Base-by-base conservation (phyloP, 208 protist species). In the Blastocrithidia nonstop region DNA sequence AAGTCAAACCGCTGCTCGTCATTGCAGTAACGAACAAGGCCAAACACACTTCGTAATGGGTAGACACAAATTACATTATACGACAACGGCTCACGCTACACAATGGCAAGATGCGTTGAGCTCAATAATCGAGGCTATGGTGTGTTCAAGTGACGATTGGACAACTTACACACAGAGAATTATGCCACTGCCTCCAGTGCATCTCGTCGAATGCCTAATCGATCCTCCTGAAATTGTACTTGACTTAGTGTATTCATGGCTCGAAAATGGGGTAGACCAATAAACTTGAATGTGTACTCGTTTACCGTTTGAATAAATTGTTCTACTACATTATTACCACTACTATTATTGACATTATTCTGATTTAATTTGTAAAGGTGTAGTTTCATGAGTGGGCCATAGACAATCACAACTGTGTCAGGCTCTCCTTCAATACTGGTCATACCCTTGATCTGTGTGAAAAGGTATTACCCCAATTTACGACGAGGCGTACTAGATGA, bases 1-100 rank as follows among this genome's bases (percentile, higher is more conserved):
- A 96, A 66, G 19, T 54, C 46, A 45, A 96, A 88, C 29, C 55
- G 36, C 42, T 96, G 87, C 19, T 79, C 61, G 49, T 95, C 86
- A 7, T 71, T 59, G 35, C 82, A 62, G 52, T 60, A 77, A 1
- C 91, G 85, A 6, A 95, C 65, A 2, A 94, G 51, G 4, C 76
- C 61, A 40, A 73, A 82, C 17, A 96, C 67, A 27, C 61, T 56
- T 3, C 39, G 21, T 1, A 95, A 66, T 25, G 79, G 61, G 53
- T 76, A 71, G 1, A 53, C 81, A 32, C 71, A 79, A 22, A 83
- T 56, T 2, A 68, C 46, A 41, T 65, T 88, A 60, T 96, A 96
- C 16, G 77, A 80, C 4, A 62, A 61, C 0, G 81, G 70, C 39
- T 96, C 90, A 15, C 88, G 63, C 54, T 96, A 87, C 0, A 91